Evolutionary conservation across 208 protist species (phyloP), one percentile per base, ranked within the genome.

Genomic region (Tritrichomonas foetus): DNA sequence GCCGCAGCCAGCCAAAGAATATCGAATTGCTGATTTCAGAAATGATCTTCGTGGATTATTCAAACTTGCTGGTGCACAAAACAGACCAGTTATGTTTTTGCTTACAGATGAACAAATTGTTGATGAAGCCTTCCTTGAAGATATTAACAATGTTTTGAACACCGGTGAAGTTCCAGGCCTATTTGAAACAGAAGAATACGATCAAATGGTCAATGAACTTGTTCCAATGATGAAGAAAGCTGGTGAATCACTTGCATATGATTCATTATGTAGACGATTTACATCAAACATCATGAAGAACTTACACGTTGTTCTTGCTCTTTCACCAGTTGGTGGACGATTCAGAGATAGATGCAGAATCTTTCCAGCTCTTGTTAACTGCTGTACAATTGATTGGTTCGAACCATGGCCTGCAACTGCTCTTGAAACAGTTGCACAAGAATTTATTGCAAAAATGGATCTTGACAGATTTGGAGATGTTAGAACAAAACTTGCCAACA

Each of bases 351-450:
- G 98, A 39, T 96, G 99, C 75, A 96, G 98, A 94, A 98, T 98
- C 96, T 99, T 99, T 95, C 98, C 98, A 25, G 98, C 98, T 8
- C 95, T 99, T 27, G 97, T 99, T 93, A 99, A 98, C 95, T 99
- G 98, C 95, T 99, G 97, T 33, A 99, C 98, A 13, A 99, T 99
- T 94, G 98, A 99, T 96, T 99, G 98, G 98, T 99, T 99, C 96
- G 95, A 96, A 25, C 96, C 97, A 95, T 99, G 98, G 98, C 97
- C 98, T 5, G 95, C 97, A 92, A 97, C 99, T 50, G 98, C 98
- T 44, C 96, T 99, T 41, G 95, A 95, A 93, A 96, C 95, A 11
- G 96, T 97, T 14, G 95, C 95, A 30, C 14, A 95, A 47, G 94
- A 64, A 5, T 95, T 84, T 25, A 93, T 95, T 27, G 95, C 47